Base-by-base conservation (phyloP, 2,329 filamentous ascomycete species). In the Xylariaceae sp. region DNA sequence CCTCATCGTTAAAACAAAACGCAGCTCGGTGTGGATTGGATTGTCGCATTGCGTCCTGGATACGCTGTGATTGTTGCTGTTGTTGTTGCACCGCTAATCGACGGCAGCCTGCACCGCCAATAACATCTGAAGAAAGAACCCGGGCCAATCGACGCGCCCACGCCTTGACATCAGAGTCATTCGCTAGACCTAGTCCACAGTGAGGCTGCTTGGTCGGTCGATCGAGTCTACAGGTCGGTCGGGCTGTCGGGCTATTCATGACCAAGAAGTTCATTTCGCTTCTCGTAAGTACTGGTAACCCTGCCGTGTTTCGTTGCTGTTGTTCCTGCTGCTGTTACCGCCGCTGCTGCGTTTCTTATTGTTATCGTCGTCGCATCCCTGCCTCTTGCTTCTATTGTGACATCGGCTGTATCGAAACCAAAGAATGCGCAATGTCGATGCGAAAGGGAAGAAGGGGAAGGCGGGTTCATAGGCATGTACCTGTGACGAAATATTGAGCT, bases 221-320 rank as follows among this genome's bases (percentile, higher is more conserved):
- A 3, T 34, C 32, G 32, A 34, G 32, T 34, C 42, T 44, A 26
- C 34, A 36, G 21, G 41, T 43, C 41, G 7, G 22, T 43, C 21
- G 21, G 22, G 9, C 26, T 26, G 22, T 43, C 21, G 13, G 22
- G n/a, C 21, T 29, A 21, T 21, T 40, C 8, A 21, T 12, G n/a
- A n/a, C 37, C n/a, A 13, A 10, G 21, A 10, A 39, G 19, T 30
- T 43, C 48, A 49, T 49, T 53, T 54, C 50, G 15, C 30, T 47
- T 55, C 41, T 59, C 43, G 63, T 65, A 63, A 66, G 63, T 65
- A 40, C 44, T 45, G 53, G 56, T 50, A 50, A 47, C 51, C 40
- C 49, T 43, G 32, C 29, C 40, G 43, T 40, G 41, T 43, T 19
- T 26, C 26, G 21, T 46, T 16, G 22, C 16, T 16, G 36, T 21